Conservation (phyloP, 768 basidiomycete species). For the Phlebiopsis flavidoalba region DNA sequence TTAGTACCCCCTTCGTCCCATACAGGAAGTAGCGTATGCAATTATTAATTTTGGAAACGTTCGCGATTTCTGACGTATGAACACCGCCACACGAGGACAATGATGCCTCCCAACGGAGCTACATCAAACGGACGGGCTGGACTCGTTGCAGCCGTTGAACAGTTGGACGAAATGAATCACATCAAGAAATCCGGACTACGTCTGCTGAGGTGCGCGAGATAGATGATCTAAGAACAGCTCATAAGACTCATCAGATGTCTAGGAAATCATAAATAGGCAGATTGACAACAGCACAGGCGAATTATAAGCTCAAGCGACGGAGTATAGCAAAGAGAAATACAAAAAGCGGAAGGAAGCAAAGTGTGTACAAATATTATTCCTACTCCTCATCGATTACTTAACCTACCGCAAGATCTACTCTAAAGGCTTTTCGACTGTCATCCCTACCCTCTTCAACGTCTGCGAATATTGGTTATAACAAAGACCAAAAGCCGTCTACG, state of each 20-base stretch:
- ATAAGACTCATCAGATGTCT: conserved; percentile 12
- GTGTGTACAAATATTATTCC: conserved; percentile 39
- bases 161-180: no score
- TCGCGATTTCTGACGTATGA: no score
- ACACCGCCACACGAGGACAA: no score
- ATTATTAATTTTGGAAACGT: no score
- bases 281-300: conserved; percentile 90
- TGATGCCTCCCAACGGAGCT: no score
- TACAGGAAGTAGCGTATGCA: conserved; percentile 79
- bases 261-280: conserved; percentile 95
- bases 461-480: conserved; percentile 85
- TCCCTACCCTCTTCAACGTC: conserved; percentile 84
- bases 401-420: conserved; percentile 61
- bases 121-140: no score
- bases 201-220: conserved; percentile 70
- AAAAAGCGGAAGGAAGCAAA: conserved; percentile 95
- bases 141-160: no score
- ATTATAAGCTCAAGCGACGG: conserved; percentile 92
- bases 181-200: conserved; percentile 71
- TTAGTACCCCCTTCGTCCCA: conserved; percentile 53
- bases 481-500: conserved; percentile 79
- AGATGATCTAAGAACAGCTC: not conserved
- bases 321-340: conserved; percentile 99
- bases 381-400: not conserved
- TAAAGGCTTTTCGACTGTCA: conserved; percentile 81